Conservation (phyloP, 495 filamentous ascomycete genomes). For the Recurvomyces mirabilis region DNA sequence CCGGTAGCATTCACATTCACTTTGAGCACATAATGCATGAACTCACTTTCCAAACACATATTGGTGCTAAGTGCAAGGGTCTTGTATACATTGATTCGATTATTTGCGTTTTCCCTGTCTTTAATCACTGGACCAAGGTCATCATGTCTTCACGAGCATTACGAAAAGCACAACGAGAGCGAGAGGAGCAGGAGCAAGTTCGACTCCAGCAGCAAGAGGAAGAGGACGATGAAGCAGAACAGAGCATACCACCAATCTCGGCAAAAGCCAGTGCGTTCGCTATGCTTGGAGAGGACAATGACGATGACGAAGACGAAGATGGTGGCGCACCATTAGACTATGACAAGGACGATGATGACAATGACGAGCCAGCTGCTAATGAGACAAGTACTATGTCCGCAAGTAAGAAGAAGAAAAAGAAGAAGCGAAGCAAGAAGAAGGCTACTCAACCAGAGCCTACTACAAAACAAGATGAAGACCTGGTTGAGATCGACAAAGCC, state of each 20-base stretch:
- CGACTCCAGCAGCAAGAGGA: constrained; percentile 17
- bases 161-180: constrained; percentile 23
- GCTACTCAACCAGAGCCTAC: constrained; percentile 13
- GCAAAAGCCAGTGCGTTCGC: constrained; percentile 41
- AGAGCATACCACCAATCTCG: no score
- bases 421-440: constrained; percentile 36
- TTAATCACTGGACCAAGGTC: no score
- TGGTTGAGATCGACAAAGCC: constrained; percentile 78
- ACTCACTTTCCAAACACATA: no score
- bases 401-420: constrained; percentile 31
- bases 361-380: constrained; percentile 1
- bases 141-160: constrained; percentile 24
- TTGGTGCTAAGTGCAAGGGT: no score
- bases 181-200: constrained; percentile 22
- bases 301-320: constrained; percentile 21
- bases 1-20: no score
- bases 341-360: neutral
- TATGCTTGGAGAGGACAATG: constrained; percentile 38
- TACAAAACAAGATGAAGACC: constrained; percentile 18
- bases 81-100: no score
- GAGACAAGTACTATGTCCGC: constrained; percentile 1
- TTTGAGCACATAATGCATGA: no score
- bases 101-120: no score
- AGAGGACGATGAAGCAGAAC: constrained; percentile 29
- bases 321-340: constrained; percentile 1